Evolutionary conservation across 2,329 filamentous ascomycete species (phyloP).

Genomic region (Fusarium fujikuroi): DNA sequence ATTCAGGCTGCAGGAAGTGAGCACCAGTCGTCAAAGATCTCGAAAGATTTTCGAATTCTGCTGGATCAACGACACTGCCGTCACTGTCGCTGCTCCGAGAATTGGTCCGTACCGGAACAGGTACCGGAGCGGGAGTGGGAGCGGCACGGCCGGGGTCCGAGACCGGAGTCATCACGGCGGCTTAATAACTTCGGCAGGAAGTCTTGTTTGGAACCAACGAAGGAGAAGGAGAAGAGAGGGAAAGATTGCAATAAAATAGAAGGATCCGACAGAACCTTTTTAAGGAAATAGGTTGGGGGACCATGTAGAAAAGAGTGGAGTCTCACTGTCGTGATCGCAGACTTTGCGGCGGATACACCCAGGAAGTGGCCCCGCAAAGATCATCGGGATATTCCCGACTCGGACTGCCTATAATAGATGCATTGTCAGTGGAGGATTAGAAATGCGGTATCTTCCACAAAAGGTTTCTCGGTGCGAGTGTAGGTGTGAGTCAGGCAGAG

Average conservation of each 20-base stretch:
- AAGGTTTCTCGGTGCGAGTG: constrained; percentile 10
- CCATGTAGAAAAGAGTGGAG: constrained; percentile 29
- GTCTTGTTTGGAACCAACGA: background rate
- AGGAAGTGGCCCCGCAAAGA: constrained; percentile 30
- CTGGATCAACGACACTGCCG: constrained; percentile 31
- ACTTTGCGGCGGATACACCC: constrained; percentile 19
- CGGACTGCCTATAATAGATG: constrained; percentile 15
- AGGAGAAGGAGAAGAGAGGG: background rate
- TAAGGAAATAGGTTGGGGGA: constrained; percentile 15
- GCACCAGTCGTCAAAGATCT: constrained; percentile 53
- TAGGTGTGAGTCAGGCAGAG: constrained; percentile 1
- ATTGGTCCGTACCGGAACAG: constrained; percentile 36
- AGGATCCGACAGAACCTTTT: background rate
- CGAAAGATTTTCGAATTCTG: constrained; percentile 48
- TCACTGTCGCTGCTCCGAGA: constrained; percentile 26
- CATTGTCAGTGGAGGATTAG: background rate
- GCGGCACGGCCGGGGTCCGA: constrained; percentile 7
- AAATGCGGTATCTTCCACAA: constrained; percentile 3
- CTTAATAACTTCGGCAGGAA: background rate
- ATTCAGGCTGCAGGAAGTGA: constrained; percentile 56
- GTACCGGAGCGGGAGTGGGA: constrained; percentile 25
- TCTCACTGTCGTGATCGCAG: constrained; percentile 42
- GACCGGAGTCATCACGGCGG: constrained; percentile 16
- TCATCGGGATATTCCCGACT: constrained; percentile 17
- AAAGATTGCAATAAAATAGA: background rate